phyloP scores from a whole-genome alignment of 1,284 basidiomycete genomes.

The Peniophora sp. region DNA sequence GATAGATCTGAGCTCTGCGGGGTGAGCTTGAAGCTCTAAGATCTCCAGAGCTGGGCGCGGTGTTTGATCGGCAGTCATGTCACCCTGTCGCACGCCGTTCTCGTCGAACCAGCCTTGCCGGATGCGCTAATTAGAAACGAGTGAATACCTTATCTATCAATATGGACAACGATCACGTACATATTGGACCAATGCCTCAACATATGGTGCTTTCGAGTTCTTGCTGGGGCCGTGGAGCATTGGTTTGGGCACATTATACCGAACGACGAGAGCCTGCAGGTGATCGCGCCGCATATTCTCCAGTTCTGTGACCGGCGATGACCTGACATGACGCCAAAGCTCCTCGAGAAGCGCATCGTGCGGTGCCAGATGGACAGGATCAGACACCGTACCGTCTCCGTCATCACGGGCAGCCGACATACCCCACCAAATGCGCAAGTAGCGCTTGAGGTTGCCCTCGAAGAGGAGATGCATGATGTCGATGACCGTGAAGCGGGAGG shows the following conservation, averaged over 20 bases:
- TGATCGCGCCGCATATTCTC: not conserved
- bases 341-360: not conserved
- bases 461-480: slow-evolving; percentile 23
- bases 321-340: not conserved
- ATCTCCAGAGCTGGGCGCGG: not conserved
- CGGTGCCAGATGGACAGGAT: not conserved
- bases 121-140: slow-evolving; percentile 1
- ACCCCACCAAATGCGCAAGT: slow-evolving; percentile 9
- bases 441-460: slow-evolving; percentile 10
- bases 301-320: not conserved
- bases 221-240: not conserved
- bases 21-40: not conserved
- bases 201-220: not conserved
- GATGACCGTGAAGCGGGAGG: slow-evolving; percentile 16
- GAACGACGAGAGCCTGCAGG: not conserved
- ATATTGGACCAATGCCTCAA: not conserved
- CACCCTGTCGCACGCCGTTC: too few species aligned
- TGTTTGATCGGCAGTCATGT: not conserved
- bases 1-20: not conserved
- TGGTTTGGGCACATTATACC: not conserved
- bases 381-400: not conserved
- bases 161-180: not conserved
- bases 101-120: slow-evolving; percentile 3
- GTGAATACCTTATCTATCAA: not conserved
- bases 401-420: slow-evolving; percentile 12